Percentiles rank a stretch among this genome's conserved stretches.
phyloP scores from a whole-genome alignment of 164 flowering plant genomes.

The Vitis amurensis region DNA sequence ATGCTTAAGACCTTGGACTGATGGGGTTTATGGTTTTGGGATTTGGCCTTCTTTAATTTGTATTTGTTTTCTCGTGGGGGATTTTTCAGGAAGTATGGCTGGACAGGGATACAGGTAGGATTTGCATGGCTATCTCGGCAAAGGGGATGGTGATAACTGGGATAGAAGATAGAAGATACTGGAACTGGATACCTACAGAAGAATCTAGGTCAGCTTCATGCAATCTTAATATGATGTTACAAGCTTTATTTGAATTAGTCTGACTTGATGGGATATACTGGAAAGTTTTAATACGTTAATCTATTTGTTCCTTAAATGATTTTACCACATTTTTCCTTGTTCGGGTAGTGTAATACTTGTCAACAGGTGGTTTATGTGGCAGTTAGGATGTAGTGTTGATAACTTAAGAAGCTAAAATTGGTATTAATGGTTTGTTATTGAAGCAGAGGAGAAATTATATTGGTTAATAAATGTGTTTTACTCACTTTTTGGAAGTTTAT shows the following conservation, averaged over 20 bases:
- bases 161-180: conserved; percentile 93
- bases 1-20: no score
- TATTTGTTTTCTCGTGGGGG: conserved; percentile 3
- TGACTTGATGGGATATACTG: not conserved
- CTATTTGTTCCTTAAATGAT: no score
- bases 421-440: no score
- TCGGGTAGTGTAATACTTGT: no score
- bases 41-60: conserved; percentile 9
- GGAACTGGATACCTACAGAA: conserved; percentile 93
- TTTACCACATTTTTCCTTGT: no score
- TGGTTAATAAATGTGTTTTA: no score
- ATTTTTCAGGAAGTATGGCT: conserved; percentile 81
- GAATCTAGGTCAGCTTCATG: conserved; percentile 73
- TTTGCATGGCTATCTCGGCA: conserved; percentile 83
- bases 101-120: conserved; percentile 77
- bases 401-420: no score
- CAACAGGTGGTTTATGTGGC: no score
- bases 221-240: not conserved
- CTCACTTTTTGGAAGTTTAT: no score
- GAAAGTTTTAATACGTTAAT: no score
- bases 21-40: not conserved
- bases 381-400: no score
- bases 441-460: no score
- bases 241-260: not conserved
- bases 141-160: conserved; percentile 85